Base-by-base conservation (phyloP, 2,329 filamentous ascomycete genomes). In the Scolecobasidium constrictum region DNA sequence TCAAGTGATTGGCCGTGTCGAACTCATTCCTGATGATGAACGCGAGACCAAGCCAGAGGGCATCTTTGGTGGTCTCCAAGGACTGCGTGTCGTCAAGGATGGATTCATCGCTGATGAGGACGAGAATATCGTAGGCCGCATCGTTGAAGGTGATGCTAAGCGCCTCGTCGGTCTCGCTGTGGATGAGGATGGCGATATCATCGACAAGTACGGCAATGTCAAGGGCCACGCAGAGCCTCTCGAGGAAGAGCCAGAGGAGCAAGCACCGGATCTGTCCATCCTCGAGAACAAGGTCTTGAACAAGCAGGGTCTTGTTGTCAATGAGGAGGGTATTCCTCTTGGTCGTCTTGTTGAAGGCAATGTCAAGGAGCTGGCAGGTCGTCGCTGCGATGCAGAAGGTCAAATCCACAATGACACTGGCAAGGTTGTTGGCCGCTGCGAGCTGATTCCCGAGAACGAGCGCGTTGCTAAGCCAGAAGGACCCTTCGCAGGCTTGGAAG, bases 151-250 rank as follows among this genome's bases (percentile, higher is more conserved):
- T 3, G 82, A 93, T 43, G 59, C 72, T 28, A 86, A 86, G 69
- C 67, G 70, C 39, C 72, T 93, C 1, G 75, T 80, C 26, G 86
- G 86, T 13, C 81, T 84, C 37, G 54, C 69, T 6, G 85, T 92
- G n/a, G 86, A 92, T 45, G 80, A 86, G 48, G 85, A 93, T 49
- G 86, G 86, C 26, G 85, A 92, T 45, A 78, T 93, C 23, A 69
- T 83, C 44, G 86, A 92, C 66, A 79, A 78, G 58, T 87, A 86
- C 55, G 77, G 74, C 46, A 76, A 74, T 47, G 67, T 73, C 50
- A 75, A 75, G 60, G 73, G 73, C 23, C 71, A 72, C 45, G 72
- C 69, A n/a, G 72, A 75, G 54, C 72, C 70, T 4, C 75, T 67
- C 43, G 65, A 72, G 47, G 63, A 67, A 46, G 62, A 62, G 44